These are phyloP conservation scores for Ophiostoma ulmi DNA, from an alignment of 2,329 filamentous ascomycete genomes.

Conservation along the genomic window DNA sequence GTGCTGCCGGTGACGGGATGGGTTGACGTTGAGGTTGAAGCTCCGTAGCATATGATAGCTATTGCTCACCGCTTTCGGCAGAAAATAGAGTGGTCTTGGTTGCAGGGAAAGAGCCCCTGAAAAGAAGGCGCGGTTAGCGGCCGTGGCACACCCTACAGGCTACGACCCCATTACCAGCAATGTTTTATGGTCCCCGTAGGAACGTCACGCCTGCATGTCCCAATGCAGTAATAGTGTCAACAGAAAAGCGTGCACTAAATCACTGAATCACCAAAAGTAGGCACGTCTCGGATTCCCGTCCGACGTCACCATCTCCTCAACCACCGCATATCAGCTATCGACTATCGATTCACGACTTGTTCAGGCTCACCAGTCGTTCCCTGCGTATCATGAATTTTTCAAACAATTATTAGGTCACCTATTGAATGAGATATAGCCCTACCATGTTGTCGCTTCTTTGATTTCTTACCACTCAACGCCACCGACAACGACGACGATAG, in stretches of 20 bases:
- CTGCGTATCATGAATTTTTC: neutral
- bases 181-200: conserved; percentile 27
- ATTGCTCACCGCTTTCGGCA: conserved; percentile 23
- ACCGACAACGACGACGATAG: neutral
- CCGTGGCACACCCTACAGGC: neutral
- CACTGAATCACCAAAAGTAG: neutral
- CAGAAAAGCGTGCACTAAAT: conserved; percentile 26
- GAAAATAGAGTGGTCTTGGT: conserved; percentile 10
- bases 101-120: neutral
- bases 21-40: conserved; percentile 10
- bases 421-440: neutral
- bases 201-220: conserved; percentile 26
- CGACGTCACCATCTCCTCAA: neutral
- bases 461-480: neutral
- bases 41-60: conserved; percentile 5
- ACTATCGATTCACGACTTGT: neutral
- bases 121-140: neutral
- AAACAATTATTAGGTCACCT: neutral
- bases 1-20: neutral
- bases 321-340: neutral
- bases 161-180: neutral
- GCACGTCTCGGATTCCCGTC: neutral
- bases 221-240: conserved; percentile 33
- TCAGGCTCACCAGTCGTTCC: neutral
- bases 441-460: neutral